Conservation (phyloP, 1,284 basidiomycete species). For the Sanguinoderma infundibulare region DNA sequence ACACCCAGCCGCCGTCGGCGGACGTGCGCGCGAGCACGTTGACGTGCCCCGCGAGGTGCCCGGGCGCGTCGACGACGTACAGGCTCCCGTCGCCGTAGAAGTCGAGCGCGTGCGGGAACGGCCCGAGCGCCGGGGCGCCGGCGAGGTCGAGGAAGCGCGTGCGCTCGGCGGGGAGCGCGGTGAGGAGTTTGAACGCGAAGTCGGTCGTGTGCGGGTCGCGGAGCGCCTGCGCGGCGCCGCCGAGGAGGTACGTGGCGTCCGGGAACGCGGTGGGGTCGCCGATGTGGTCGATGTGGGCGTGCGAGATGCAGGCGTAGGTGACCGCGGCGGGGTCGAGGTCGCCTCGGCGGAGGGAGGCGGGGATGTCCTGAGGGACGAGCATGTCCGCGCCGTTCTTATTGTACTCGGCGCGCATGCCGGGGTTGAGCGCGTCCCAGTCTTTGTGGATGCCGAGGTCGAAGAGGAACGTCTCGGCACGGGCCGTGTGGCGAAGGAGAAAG, state of each 20-base stretch:
- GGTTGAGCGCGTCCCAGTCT: constrained; percentile 39
- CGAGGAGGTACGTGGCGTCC: constrained; percentile 39
- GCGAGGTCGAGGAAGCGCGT: background rate
- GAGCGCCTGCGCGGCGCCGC: constrained; percentile 47
- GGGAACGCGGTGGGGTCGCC: constrained; percentile 50
- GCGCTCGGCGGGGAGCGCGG: constrained; percentile 43
- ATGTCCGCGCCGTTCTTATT: constrained; percentile 19
- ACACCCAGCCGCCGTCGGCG: constrained; percentile 56
- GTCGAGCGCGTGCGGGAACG: constrained; percentile 55
- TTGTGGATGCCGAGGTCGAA: constrained; percentile 58
- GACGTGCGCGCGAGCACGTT: constrained; percentile 61
- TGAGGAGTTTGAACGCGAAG: constrained; percentile 40
- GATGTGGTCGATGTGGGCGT: constrained; percentile 33
- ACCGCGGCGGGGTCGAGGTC: constrained; percentile 46
- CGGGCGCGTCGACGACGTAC: constrained; percentile 59
- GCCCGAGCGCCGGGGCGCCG: constrained; percentile 38
- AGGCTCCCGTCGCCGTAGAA: constrained; percentile 59
- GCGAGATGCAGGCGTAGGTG: constrained; percentile 49
- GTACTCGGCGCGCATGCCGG: constrained; percentile 26
- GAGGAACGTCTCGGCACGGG: constrained; percentile 40
- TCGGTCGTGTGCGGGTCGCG: constrained; percentile 47
- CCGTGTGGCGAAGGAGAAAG: constrained; percentile 53
- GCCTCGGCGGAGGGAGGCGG: constrained; percentile 51
- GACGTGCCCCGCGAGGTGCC: constrained; percentile 57
- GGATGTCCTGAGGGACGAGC: constrained; percentile 45